Conservation (phyloP, 352 stramenopile species). For the Globisporangium irregulare region DNA sequence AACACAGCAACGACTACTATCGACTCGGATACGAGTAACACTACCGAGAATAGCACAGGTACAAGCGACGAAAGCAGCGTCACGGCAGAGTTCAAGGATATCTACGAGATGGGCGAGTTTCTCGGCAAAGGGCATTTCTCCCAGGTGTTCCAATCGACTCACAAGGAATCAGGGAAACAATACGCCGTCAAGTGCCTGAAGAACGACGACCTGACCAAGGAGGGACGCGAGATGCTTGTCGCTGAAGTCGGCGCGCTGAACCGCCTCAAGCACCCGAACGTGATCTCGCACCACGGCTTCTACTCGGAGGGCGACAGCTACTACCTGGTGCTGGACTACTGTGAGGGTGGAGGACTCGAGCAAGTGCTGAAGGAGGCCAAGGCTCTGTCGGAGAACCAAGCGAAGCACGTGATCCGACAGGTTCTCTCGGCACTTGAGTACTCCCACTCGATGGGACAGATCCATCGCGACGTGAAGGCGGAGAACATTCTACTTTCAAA, state of each 20-base stretch:
- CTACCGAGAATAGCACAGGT: not conserved
- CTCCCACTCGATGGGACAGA: slow-evolving; percentile 86
- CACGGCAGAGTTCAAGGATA: slow-evolving; percentile 43
- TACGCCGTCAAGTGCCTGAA: slow-evolving; percentile 69
- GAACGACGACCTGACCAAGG: slow-evolving; percentile 40
- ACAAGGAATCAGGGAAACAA: slow-evolving; percentile 37
- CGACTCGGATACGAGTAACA: slow-evolving; percentile 11
- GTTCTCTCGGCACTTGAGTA: slow-evolving; percentile 77
- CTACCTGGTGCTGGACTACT: slow-evolving; percentile 86
- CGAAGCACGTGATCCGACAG: slow-evolving; percentile 74
- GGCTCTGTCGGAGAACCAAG: slow-evolving; percentile 59
- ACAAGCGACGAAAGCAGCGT: slow-evolving; percentile 10
- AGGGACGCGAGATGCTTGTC: slow-evolving; percentile 63
- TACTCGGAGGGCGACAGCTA: slow-evolving; percentile 76
- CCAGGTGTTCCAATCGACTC: slow-evolving; percentile 50
- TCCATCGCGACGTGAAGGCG: slow-evolving; percentile 86
- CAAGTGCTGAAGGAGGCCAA: slow-evolving; percentile 63
- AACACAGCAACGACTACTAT: slow-evolving; percentile 4
- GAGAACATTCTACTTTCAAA: slow-evolving; percentile 85
- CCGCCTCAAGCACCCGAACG: slow-evolving; percentile 73
- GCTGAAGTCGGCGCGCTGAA: slow-evolving; percentile 67
- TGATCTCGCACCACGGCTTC: slow-evolving; percentile 81
- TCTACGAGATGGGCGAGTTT: slow-evolving; percentile 53
- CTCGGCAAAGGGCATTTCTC: slow-evolving; percentile 65
- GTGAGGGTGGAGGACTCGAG: slow-evolving; percentile 77